These are phyloP conservation scores for Boletus rubroflammeus DNA, from an alignment of 768 basidiomycete genomes.

Conservation along the genomic window DNA sequence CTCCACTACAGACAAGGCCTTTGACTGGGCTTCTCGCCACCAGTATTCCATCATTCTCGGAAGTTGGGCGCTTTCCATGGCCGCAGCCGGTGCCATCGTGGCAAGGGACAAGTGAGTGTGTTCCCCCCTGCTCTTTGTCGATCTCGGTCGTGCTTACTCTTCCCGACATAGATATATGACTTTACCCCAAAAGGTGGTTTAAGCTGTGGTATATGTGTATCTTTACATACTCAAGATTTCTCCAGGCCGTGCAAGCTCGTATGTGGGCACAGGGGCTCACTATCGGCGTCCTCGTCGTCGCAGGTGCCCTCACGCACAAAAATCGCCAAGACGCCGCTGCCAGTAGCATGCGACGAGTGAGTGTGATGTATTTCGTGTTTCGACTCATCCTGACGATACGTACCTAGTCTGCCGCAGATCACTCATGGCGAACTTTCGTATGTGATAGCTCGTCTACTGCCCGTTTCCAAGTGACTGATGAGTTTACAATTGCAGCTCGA, in stretches of 20 bases:
- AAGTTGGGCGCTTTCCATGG: conserved; percentile 70
- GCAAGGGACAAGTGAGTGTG: conserved; percentile 56
- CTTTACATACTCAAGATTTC: conserved; percentile 30
- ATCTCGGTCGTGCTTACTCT: neutral
- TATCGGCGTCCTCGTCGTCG: conserved; percentile 66
- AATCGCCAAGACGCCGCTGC: conserved; percentile 40
- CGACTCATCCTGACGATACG: neutral
- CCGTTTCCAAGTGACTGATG: neutral
- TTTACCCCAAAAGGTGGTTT: conserved; percentile 26
- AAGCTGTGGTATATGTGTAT: too few species aligned
- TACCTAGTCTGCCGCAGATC: conserved; percentile 19
- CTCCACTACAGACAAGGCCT: conserved; percentile 46
- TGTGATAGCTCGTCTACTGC: neutral
- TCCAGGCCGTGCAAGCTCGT: conserved; percentile 75
- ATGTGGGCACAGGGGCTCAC: conserved; percentile 88
- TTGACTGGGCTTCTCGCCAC: conserved; percentile 63
- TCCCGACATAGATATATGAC: conserved; percentile 20
- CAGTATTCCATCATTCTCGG: conserved; percentile 73
- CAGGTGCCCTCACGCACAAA: conserved; percentile 61
- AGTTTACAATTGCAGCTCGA: conserved; percentile 19
- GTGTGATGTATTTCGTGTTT: neutral
- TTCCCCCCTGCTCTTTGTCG: too few species aligned
- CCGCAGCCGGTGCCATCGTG: conserved; percentile 60
- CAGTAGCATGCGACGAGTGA: conserved; percentile 19
- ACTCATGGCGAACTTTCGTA: conserved; percentile 30